phyloP scores from a whole-genome alignment of 2,329 filamentous ascomycete species.

The Neophaeococcomyces aloes region DNA sequence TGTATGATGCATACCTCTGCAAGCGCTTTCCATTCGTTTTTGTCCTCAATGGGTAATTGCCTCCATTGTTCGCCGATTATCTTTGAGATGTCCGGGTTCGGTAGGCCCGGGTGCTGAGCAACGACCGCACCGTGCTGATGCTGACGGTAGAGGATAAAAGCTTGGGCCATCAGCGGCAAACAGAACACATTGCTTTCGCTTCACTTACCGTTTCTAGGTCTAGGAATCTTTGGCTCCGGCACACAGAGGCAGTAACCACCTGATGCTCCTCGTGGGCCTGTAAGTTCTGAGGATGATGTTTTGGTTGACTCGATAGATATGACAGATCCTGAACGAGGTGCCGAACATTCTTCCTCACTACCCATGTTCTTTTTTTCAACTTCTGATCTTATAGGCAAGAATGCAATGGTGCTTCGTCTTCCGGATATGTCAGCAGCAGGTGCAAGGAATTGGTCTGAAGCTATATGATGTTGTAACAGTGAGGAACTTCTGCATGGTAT shows the following conservation, averaged over 20 bases:
- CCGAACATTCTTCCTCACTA: not conserved
- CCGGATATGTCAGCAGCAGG: conserved; percentile 9
- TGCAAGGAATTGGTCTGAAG: conserved; percentile 10
- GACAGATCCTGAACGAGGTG: conserved; percentile 4
- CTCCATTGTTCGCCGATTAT: conserved; percentile 93
- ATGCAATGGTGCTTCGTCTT: conserved; percentile 14
- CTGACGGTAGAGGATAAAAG: conserved; percentile 95
- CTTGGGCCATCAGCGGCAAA: conserved; percentile 40
- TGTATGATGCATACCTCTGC: conserved; percentile 53
- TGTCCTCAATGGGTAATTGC: conserved; percentile 60
- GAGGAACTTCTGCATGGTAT: conserved; percentile 15
- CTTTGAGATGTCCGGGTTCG: conserved; percentile 94
- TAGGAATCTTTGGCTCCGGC: conserved; percentile 59
- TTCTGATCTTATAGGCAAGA: conserved; percentile 6
- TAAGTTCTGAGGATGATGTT: conserved; percentile 5
- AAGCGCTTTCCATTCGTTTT: conserved; percentile 76
- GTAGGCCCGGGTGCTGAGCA: conserved; percentile 70
- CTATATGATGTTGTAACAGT: conserved; percentile 21
- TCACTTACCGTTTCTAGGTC: conserved; percentile 58
- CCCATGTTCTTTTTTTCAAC: not conserved
- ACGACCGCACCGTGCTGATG: conserved; percentile 78
- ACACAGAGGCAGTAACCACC: conserved; percentile 55
- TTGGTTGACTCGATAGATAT: conserved; percentile 7
- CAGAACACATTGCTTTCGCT: conserved; percentile 9
- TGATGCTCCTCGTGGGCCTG: conserved; percentile 6